Percentiles rank a stretch among this genome's conserved stretches.
Conservation (phyloP, 2,329 filamentous ascomycete species). For the Calonectria leucothoes region DNA sequence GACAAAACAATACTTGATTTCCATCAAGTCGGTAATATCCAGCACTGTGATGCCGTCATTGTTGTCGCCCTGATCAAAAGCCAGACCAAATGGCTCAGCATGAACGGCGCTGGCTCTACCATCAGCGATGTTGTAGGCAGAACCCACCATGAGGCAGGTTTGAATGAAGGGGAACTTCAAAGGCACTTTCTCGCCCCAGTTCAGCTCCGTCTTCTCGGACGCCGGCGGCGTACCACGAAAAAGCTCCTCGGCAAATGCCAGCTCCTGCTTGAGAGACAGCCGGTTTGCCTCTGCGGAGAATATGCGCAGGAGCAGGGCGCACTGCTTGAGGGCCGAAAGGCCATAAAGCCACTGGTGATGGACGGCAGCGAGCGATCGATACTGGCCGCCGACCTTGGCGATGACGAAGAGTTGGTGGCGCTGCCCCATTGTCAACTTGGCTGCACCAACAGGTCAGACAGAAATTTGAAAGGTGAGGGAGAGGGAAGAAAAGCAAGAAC, state of each 20-base stretch:
- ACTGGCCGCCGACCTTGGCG: constrained; percentile 20
- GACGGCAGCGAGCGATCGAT: constrained; percentile 24
- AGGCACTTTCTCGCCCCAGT: neutral
- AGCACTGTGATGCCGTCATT: constrained; percentile 14
- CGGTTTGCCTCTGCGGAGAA: constrained; percentile 22
- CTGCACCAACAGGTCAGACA: neutral
- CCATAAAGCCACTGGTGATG: constrained; percentile 28
- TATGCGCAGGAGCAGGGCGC: constrained; percentile 20
- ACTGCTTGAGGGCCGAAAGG: constrained; percentile 18
- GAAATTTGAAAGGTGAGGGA: neutral
- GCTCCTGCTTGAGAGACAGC: constrained; percentile 11
- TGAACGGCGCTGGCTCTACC: neutral
- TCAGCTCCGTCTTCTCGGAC: neutral
- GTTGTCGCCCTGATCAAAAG: constrained; percentile 8
- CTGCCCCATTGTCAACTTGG: constrained; percentile 23
- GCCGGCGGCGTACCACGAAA: neutral
- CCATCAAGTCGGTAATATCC: constrained; percentile 11
- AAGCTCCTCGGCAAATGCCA: constrained; percentile 6
- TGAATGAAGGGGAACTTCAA: constrained; percentile 18
- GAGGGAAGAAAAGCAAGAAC: neutral
- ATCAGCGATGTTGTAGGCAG: neutral
- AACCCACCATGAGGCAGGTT: constrained; percentile 19
- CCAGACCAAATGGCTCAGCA: constrained; percentile 2
- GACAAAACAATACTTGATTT: constrained; percentile 18
- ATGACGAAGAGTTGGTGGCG: constrained; percentile 32